Evolutionary conservation across 1,139 yeast species (phyloP), one percentile per base, ranked within the genome.

Genomic region (Yamadazyma diospyri): DNA sequence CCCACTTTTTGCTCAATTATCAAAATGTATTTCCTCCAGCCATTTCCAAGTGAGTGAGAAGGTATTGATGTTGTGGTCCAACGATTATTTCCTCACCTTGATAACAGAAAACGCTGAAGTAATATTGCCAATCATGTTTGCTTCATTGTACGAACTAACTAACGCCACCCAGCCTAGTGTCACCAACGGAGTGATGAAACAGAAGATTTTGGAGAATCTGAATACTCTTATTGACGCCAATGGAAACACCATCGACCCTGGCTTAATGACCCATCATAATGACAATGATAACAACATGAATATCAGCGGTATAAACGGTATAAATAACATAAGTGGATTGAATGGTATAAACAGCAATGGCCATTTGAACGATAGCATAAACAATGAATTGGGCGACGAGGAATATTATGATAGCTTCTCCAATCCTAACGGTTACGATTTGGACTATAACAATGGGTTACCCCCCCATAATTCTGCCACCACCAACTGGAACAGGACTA

Each of bases 41-140:
- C 98, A 92, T 64, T 94, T 92, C 68, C 98, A 94, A 67, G 97
- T 92, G 17, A 85, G 95, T 43, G 99, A 92, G 59, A 88, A 94
- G 48, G 96, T 94, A 1, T 72, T 92, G 39, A 85, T 92, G 54
- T 88, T 81, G 59, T 94, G 97, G 94, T 84, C 86, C 47, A 92
- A 92, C 57, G 98, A 92, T 54, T 89, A 86, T 62, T 89, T 92
- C 55, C 76, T 92, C 47, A 83, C 89, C 25, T 64, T 92, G 44
- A 88, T 94, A 31, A 86, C 94, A 18, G 97, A 92, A 52, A 79
- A 78, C 51, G 92, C 95, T 9, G 96, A 88, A 50, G 92, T 86
- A 25, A 89, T 92, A 34, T 66, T 92, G 47, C 98, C 98, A 15
- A 88, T 92, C 35, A 78, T 92, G 28, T 94, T 87, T 62, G 86